phyloP scores from a whole-genome alignment of 2,329 filamentous ascomycete genomes.

The Fusarium goolgardi region DNA sequence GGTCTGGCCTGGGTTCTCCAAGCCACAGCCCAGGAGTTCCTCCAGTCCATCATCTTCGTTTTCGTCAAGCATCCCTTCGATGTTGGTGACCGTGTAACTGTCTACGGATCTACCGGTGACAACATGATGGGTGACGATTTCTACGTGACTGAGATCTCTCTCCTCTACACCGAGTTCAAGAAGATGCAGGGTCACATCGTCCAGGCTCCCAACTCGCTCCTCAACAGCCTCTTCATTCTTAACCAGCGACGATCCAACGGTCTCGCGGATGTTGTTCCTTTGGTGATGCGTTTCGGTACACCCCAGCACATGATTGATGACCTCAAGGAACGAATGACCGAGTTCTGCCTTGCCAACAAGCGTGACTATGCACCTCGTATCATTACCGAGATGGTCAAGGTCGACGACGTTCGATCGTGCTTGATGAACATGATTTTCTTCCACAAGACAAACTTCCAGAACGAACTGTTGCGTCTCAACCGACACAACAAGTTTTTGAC shows the following conservation, averaged over 20 bases:
- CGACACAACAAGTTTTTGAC: conserved; percentile 95
- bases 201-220: conserved; percentile 92
- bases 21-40: conserved; percentile 91
- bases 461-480: conserved; percentile 88
- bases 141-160: conserved; percentile 92
- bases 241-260: conserved; percentile 93
- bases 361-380: conserved; percentile 90
- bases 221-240: conserved; percentile 93
- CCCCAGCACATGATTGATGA: conserved; percentile 83
- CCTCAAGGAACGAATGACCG: conserved; percentile 81
- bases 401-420: conserved; percentile 86
- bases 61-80: conserved; percentile 98
- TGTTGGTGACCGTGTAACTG: conserved; percentile 89
- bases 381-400: conserved; percentile 82
- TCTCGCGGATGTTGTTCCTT: conserved; percentile 84
- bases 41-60: conserved; percentile 94
- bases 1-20: conserved; percentile 94
- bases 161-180: conserved; percentile 97
- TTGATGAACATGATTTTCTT: conserved; percentile 95
- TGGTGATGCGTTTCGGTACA: conserved; percentile 90
- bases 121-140: conserved; percentile 87
- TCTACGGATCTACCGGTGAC: conserved; percentile 91
- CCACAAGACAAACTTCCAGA: conserved; percentile 97
- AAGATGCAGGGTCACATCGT: conserved; percentile 98
- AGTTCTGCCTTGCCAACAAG: conserved; percentile 87